Evolutionary conservation across 371 early-diverging fungal genomes (phyloP).

Genomic region (Amoeboradix gromovi): DNA sequence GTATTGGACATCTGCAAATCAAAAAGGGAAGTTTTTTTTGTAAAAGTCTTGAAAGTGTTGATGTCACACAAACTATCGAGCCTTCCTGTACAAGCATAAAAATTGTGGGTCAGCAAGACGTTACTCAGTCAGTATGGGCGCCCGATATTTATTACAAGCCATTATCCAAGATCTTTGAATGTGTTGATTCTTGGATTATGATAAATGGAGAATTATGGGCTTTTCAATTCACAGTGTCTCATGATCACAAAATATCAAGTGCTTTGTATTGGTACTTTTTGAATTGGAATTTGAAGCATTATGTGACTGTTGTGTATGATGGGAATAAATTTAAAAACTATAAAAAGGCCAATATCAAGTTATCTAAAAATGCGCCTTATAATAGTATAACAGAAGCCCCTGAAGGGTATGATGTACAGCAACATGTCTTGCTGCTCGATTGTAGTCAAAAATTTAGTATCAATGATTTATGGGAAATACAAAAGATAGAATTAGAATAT

Average conservation of each 20-base stretch:
- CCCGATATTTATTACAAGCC: not conserved
- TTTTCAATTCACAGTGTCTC: not conserved
- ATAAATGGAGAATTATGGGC: constrained; percentile 1
- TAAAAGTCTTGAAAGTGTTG: not conserved
- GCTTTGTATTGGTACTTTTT: constrained; percentile 1
- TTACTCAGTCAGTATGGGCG: not conserved
- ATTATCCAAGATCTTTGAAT: constrained; percentile 1
- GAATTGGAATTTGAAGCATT: constrained; percentile 1
- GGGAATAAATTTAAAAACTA: not conserved
- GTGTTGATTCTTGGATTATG: constrained; percentile 2
- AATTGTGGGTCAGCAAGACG: not conserved
- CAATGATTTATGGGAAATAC: not conserved
- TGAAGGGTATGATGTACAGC: not conserved
- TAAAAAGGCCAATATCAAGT: not conserved
- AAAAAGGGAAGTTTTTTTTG: not conserved
- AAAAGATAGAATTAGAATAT: not conserved
- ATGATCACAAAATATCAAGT: not conserved
- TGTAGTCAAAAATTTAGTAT: not conserved
- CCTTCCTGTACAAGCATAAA: not conserved
- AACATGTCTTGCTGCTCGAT: not conserved
- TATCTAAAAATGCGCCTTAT: not conserved
- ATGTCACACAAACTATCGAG: not conserved
- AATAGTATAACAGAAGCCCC: not conserved
- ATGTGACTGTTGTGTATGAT: constrained; percentile 2
- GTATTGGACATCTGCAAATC: not conserved